Evolutionary conservation across 1,284 basidiomycete species (phyloP).

Genomic region (Moniliophthora roreri): DNA sequence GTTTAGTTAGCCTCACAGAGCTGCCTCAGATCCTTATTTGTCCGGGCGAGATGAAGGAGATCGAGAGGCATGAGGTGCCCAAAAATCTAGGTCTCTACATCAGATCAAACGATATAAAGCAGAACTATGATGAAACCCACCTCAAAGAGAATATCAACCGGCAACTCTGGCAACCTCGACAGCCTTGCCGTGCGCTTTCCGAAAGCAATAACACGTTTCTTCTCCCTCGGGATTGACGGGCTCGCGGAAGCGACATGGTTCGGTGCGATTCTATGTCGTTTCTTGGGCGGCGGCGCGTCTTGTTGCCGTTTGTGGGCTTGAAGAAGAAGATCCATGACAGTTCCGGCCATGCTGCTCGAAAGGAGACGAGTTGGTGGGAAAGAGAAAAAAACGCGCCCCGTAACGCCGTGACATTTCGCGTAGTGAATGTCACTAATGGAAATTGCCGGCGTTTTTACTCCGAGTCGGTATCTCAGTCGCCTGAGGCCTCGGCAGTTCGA

Average conservation of each 20-base stretch:
- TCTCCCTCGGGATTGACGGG: not conserved
- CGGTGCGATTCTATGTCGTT: not conserved
- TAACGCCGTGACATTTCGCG: conserved; percentile 1
- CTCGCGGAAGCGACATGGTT: not conserved
- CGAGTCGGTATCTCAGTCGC: too few species aligned
- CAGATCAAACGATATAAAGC: not conserved
- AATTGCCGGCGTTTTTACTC: too few species aligned
- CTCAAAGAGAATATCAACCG: not conserved
- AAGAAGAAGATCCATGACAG: not conserved
- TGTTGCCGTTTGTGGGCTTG: not conserved
- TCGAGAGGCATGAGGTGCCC: not conserved
- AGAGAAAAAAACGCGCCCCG: not conserved
- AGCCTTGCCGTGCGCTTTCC: not conserved
- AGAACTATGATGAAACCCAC: not conserved
- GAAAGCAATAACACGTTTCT: not conserved
- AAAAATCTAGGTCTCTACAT: not conserved
- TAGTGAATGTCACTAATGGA: too few species aligned
- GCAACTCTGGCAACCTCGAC: not conserved
- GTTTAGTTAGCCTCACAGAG: not conserved
- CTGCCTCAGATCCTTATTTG: not conserved
- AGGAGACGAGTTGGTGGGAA: not conserved
- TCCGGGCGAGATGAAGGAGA: not conserved
- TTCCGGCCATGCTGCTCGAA: not conserved
- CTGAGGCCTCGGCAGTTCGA: too few species aligned
- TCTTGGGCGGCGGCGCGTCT: not conserved